Evolutionary conservation across 805 yeast genomes (phyloP).

Genomic region (Spathaspora gorwiae): DNA sequence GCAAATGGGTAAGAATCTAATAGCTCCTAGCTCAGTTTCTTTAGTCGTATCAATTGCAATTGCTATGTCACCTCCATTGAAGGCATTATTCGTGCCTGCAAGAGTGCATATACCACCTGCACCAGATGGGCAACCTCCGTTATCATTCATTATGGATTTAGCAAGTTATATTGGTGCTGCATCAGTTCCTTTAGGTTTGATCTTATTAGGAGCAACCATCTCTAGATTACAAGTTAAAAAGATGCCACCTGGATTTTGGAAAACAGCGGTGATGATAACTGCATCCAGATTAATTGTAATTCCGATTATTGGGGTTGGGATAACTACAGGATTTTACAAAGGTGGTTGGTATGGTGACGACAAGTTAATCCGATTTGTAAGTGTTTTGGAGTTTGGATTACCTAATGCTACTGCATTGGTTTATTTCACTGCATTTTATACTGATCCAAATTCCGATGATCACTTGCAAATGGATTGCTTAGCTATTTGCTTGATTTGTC

Average conservation of each 20-base stretch:
- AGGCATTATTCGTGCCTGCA: constrained; percentile 45
- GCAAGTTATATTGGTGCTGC: constrained; percentile 80
- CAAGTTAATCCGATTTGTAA: constrained; percentile 62
- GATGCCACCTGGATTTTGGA: constrained; percentile 70
- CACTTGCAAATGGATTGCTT: constrained; percentile 79
- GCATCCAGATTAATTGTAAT: constrained; percentile 56
- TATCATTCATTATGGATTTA: constrained; percentile 81
- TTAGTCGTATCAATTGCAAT: constrained; percentile 61
- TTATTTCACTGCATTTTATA: constrained; percentile 82
- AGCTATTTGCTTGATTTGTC: constrained; percentile 69
- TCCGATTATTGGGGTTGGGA: constrained; percentile 72
- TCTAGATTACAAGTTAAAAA: constrained; percentile 61
- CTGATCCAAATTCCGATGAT: constrained; percentile 54
- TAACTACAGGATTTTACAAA: constrained; percentile 51
- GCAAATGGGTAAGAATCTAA: constrained; percentile 43
- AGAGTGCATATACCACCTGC: constrained; percentile 55
- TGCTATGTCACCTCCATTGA: constrained; percentile 84
- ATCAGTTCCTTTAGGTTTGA: constrained; percentile 80
- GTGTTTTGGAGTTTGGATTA: constrained; percentile 68
- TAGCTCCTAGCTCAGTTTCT: constrained; percentile 68
- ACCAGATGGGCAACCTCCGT: constrained; percentile 80
- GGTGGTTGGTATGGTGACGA: constrained; percentile 65
- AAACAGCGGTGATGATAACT: constrained; percentile 56
- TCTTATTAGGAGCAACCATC: constrained; percentile 82
- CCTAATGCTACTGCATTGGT: constrained; percentile 89